Base-by-base conservation (phyloP, 2,329 filamentous ascomycete genomes). In the Tolypocladium cylindrosporum region DNA sequence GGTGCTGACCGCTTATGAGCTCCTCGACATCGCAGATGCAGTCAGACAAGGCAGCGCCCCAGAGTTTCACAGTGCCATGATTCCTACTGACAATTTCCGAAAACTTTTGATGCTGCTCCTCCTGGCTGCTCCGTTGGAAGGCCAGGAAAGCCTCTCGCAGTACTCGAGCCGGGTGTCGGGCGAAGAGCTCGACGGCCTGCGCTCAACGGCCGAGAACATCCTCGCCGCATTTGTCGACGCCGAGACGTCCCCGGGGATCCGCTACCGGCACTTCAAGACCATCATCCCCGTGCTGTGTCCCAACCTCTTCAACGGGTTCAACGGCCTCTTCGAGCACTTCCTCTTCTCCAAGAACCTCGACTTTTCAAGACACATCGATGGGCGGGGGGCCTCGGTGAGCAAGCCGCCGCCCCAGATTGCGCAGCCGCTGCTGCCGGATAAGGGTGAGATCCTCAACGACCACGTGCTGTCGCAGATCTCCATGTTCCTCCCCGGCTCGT, bases 321-420 rank as follows among this genome's bases (percentile, higher is more conserved):
- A 82, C 61, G 79, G 84, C 1, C 73, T 91, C 1, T 91, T 90
- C 67, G 87, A 90, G 62, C 85, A 87, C 67, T 90, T 91, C 63
- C 77, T 91, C 34, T 91, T 90, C 64, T 87, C 86, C 34, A 87
- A 86, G 64, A 86, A 86, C 62, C 75, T 90, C 27, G 84, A 89
- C 63, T 80, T 89, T 56, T 83, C 81, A 3, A 84, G 80, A 66
- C 76, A 73, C 52, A 79, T 77, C 45, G 60, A 62, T 43, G 62
- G 37, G 58, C 61, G 39, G 61, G 56, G 42, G 56, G 14, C 9
- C 41, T 21, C 21, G 60, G 60, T 21, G 55, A 14, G 43, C 51
- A n/a, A 51, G 2, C 39, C 34, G 14, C 5, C 52, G 7, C 60
- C 40, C 48, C 70, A 71, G 43, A 56, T 67, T 3, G 70, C 71